Evolutionary conservation across 768 basidiomycete genomes (phyloP), one percentile per base, ranked within the genome.

Genomic region (Austroboletus eburneus): DNA sequence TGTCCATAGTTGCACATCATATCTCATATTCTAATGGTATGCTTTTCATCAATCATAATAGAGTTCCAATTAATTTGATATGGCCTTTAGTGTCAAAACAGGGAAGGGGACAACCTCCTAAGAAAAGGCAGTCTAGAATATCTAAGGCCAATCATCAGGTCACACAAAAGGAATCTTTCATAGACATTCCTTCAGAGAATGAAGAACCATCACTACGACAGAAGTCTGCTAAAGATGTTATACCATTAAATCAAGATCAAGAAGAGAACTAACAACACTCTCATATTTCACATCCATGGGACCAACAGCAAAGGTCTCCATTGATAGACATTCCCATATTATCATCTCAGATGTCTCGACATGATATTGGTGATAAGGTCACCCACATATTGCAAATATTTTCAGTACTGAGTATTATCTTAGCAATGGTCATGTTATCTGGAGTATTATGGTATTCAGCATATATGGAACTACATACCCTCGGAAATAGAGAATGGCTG

Each of bases 371-470:
- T 33, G 32, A 14, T 33, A 33, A 33, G 32, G 16, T 16, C 5
- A 5, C 8, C 12, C 5, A 9, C 32, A 13, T 33, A 33, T 33
- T 33, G 8, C 12, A 33, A 9, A 5, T 13, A 33, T 12, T 33
- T 4, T 33, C 25, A 5, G 10, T 5, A 7, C 16, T 7, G 12
- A 17, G 23, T 25, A 24, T 2, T 18, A 33, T 10, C 14, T 33
- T 18, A 47, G 45, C 45, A 5, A 47, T 47, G 22, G 30, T 34
- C 0, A 9, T 51, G 8, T 51, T 41, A 0, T 39, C 46, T 35
- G 46, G 25, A 1, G 14, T 34, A 4, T 21, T 50, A 7, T 50
- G 49, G 49, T 16, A 48, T 18, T 12, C 21, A 22, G 45, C 49
- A 34, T 51, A 51, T 6, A n/a, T 7, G 5, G 45, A 39, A 1